Base-by-base conservation (phyloP, 768 basidiomycete genomes). In the Agrocybe praecox region DNA sequence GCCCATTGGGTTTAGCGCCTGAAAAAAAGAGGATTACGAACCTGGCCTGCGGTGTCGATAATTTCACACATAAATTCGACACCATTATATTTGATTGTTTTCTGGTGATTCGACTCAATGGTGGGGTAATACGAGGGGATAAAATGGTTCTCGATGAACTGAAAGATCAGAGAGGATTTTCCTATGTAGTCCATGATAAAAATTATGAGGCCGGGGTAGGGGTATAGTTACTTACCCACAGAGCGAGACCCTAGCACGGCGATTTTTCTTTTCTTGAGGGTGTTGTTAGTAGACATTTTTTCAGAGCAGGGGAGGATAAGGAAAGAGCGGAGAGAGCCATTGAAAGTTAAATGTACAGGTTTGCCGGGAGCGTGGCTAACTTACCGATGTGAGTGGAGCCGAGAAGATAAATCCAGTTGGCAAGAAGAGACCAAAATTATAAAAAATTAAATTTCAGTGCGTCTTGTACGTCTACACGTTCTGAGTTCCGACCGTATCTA, bases 41-140 rank as follows among this genome's bases (percentile, higher is more conserved):
- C 94, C 82, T 96, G 94, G 33, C 96, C 96, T 32, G 95, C 95
- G 51, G 93, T 96, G 74, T 97, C 95, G 63, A 96, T 89, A 73
- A 98, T 91, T 76, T 96, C 92, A 75, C 93, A 94, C 58, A 92
- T 86, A 66, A 91, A 96, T 59, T 94, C 89, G 18, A 81, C 77
- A 52, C 94, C 94, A 49, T 90, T 88, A 76, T 87, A 84, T 62
- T 78, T 81, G 68, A 97, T 81, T 53, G 77, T 81, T 77, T 94
- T 95, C 55, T 81, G 77, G 66, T 87, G 88, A 22, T 86, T 88
- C 63, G 77, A 83, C 72, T 96, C 94, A 69, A 95, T 94, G 59
- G 94, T 96, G 29, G 95, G 94, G 74, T 93, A 92, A 76, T 96
- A 96, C 17, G 85, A 79, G 54, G 94, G 92, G 67, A 89, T 83